Evolutionary conservation across 257 asterid species (phyloP), one percentile per base, ranked within the genome.

Genomic region (Mentha longifolia): DNA sequence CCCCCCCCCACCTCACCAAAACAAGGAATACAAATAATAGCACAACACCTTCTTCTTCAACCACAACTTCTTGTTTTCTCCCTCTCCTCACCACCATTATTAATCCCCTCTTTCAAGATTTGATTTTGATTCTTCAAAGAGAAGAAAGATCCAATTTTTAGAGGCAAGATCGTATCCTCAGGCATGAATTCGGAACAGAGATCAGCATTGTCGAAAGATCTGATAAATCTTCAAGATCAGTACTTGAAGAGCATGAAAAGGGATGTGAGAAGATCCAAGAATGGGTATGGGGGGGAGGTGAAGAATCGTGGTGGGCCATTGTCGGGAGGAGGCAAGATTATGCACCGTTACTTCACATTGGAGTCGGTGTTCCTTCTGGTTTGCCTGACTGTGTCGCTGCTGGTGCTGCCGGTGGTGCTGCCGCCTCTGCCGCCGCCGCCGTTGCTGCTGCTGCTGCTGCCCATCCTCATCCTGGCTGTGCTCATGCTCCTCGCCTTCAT

Each of bases 371-470:
- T 84, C n/a, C 52, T 89, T 67, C 91, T 91, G 2, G 45, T 77
- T 9, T 81, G 94, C 66, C 79, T 91, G 13, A 81, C 95, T 6
- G 91, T 73, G 30, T 81, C 92, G 50, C 75, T 91, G 76, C 78
- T 91, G 79, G 71, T 91, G 0, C 61, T 91, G 78, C 97, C 97
- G 0, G 76, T 91, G 3, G 49, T 91, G 14, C 87, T 89, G 12
- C 97, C 97, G 33, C 95, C 96, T 7, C 56, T 87, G 59, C 97
- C 97, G 1, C 96, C 97, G 7, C 97, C 97, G 17, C 95, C 96
- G 0, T 76, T 77, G 88, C 83, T 91, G 65, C 91, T 88, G 0
- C 61, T 89, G 0, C 63, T 87, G 43, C 79, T 91, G 43, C 97
- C 97, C 0, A 78, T 91, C 43, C 79, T 80, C 74, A 77, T 89